phyloP scores from a whole-genome alignment of 176 grass and related monocot genomes.

The Dactylis glomerata region DNA sequence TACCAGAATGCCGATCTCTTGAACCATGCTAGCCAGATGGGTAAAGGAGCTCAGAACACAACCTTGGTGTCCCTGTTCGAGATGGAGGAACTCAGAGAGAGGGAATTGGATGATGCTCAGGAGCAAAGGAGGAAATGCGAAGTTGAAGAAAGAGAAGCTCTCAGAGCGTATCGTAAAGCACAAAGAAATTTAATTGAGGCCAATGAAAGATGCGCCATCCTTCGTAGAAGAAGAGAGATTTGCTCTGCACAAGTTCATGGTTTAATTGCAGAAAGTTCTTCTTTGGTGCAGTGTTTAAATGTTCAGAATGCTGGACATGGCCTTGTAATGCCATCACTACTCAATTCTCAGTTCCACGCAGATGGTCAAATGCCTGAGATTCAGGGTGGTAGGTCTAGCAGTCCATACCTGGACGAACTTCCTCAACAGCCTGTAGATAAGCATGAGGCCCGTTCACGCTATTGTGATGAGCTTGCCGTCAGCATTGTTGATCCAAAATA shows the following conservation, averaged over 20 bases:
- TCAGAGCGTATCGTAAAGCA: slow-evolving; percentile 80
- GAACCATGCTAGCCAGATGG: slow-evolving; percentile 33
- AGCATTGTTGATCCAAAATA: slow-evolving; percentile 45
- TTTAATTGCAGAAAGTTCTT: slow-evolving; percentile 57
- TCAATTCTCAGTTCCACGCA: slow-evolving; percentile 30
- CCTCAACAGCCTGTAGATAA: slow-evolving; percentile 46
- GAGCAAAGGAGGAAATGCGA: slow-evolving; percentile 71
- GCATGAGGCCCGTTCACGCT: slow-evolving; percentile 44
- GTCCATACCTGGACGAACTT: slow-evolving; percentile 32
- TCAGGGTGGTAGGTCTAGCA: slow-evolving; percentile 44
- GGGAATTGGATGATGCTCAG: slow-evolving; percentile 84
- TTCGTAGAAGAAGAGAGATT: slow-evolving; percentile 74
- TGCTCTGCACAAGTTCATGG: slow-evolving; percentile 65
- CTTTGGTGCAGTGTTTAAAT: slow-evolving; percentile 35
- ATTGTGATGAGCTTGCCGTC: slow-evolving; percentile 40
- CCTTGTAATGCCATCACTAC: slow-evolving; percentile 41
- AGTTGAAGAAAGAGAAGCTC: slow-evolving; percentile 82
- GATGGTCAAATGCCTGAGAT: slow-evolving; percentile 46
- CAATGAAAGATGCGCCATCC: slow-evolving; percentile 79
- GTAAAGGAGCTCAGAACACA: slow-evolving; percentile 27
- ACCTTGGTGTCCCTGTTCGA: slow-evolving; percentile 64
- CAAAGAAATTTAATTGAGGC: slow-evolving; percentile 83
- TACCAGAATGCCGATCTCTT: slow-evolving; percentile 30
- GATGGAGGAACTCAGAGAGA: slow-evolving; percentile 77
- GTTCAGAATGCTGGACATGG: slow-evolving; percentile 37